Percentiles rank a stretch among this genome's conserved stretches.
Evolutionary conservation across 2,329 filamentous ascomycete species (phyloP).

Genomic region (Talaromyces islandicus): DNA sequence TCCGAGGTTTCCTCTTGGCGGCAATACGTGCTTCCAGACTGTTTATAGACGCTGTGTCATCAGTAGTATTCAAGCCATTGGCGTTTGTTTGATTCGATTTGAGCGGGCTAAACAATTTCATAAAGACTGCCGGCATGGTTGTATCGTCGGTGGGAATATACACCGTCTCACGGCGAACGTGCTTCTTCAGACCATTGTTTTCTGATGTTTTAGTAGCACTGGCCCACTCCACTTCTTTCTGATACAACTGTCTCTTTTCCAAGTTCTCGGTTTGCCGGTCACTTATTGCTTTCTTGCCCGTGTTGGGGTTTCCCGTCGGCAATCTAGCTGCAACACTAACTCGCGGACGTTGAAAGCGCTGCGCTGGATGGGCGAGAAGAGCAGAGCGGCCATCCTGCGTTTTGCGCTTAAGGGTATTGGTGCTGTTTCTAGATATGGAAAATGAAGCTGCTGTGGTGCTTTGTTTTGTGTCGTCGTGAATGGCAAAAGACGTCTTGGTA

Average conservation of each 20-base stretch:
- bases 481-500: constrained; percentile 26
- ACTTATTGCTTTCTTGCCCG: constrained; percentile 1
- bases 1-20: constrained; percentile 25
- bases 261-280: neutral
- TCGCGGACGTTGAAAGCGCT: constrained; percentile 30
- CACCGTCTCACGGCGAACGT: constrained; percentile 31
- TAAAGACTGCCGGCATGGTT: constrained; percentile 37
- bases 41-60: constrained; percentile 17
- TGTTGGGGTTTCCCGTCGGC: constrained; percentile 11
- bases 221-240: constrained; percentile 13
- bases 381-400: constrained; percentile 21
- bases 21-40: constrained; percentile 29
- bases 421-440: neutral
- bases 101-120: constrained; percentile 38
- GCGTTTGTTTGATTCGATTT: constrained; percentile 20
- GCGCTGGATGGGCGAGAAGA: constrained; percentile 34
- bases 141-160: constrained; percentile 39
- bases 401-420: constrained; percentile 15
- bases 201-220: constrained; percentile 1
- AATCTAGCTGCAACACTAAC: constrained; percentile 21
- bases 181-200: constrained; percentile 21
- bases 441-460: constrained; percentile 5
- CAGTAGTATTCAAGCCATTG: neutral
- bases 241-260: constrained; percentile 3
- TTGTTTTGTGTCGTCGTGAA: constrained; percentile 31